phyloP scores from a whole-genome alignment of 2,329 filamentous ascomycete genomes.

The Tolypocladium tropicale region DNA sequence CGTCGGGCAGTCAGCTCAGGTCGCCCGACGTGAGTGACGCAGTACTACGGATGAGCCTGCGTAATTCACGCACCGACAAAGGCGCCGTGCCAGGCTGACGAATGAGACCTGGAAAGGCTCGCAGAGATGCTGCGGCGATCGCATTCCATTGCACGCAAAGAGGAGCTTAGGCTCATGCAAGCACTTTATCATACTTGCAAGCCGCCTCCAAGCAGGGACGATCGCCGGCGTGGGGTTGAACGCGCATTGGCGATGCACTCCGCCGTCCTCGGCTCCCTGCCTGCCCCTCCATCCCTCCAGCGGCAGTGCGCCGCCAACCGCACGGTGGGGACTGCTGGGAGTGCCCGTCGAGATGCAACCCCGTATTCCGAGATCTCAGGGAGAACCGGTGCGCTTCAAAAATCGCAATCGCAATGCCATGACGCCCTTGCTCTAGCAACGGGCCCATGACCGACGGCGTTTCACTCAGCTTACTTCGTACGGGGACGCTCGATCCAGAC shows the following conservation, averaged over 20 bases:
- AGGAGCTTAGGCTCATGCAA: conserved; percentile 2
- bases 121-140: not conserved
- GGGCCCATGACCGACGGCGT: too few relatives aligned
- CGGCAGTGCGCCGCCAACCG: not conserved
- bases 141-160: not conserved
- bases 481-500: too few relatives aligned
- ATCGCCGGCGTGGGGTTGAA: not conserved
- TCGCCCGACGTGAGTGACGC: not conserved
- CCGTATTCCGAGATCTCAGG: not conserved
- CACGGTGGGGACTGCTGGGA: not conserved
- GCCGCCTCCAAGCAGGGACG: not conserved
- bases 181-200: not conserved
- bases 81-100: not conserved
- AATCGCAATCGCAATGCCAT: too few relatives aligned
- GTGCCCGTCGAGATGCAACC: not conserved
- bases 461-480: too few relatives aligned
- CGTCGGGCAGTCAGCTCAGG: not conserved
- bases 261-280: not conserved
- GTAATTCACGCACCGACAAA: not conserved
- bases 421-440: not conserved
- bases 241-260: not conserved
- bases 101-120: not conserved
- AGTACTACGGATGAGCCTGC: not conserved
- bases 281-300: not conserved
- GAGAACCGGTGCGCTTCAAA: too few relatives aligned